Conservation (phyloP, 371 early-diverging fungal genomes). For the Dichotomocladium elegans region DNA sequence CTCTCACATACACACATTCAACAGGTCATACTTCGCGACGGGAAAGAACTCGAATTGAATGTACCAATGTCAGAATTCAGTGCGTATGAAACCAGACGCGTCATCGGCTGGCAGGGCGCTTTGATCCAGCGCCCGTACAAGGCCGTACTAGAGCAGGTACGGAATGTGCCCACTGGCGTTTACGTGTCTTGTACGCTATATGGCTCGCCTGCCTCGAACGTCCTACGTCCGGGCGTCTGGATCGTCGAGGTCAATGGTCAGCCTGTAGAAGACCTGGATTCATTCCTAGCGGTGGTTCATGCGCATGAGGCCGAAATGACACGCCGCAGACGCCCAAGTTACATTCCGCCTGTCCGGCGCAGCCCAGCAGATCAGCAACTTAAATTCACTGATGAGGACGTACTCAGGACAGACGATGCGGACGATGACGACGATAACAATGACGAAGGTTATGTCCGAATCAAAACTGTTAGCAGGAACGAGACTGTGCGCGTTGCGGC, state of each 20-base stretch:
- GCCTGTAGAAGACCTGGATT: slow-evolving; percentile 41
- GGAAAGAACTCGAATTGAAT: slow-evolving; percentile 35
- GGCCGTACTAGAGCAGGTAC: slow-evolving; percentile 79
- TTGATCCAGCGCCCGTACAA: slow-evolving; percentile 77
- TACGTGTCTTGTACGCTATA: slow-evolving; percentile 73
- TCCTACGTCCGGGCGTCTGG: slow-evolving; percentile 39
- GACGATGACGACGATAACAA: slow-evolving; percentile 44
- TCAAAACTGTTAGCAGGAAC: slow-evolving; percentile 63
- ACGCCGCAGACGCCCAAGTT: slow-evolving; percentile 28
- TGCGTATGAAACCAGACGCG: slow-evolving; percentile 53
- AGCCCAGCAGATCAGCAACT: slow-evolving; percentile 11
- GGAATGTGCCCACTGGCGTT: slow-evolving; percentile 63
- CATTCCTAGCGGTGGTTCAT: slow-evolving; percentile 50
- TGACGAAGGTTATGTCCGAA: slow-evolving; percentile 61
- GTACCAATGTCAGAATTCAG: slow-evolving; percentile 57
- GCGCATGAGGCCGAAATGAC: slow-evolving; percentile 32
- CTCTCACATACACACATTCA: no score
- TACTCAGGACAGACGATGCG: slow-evolving; percentile 13
- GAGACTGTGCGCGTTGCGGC: slow-evolving; percentile 61
- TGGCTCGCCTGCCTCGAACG: slow-evolving; percentile 68
- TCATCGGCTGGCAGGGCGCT: slow-evolving; percentile 86
- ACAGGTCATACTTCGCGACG: slow-evolving; percentile 66
- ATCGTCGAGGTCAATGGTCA: slow-evolving; percentile 57
- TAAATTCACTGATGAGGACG: slow-evolving; percentile 14
- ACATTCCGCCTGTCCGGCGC: slow-evolving; percentile 29